Evolutionary conservation across 1,139 yeast genomes (phyloP).

Genomic region (Hyphopichia burtonii): DNA sequence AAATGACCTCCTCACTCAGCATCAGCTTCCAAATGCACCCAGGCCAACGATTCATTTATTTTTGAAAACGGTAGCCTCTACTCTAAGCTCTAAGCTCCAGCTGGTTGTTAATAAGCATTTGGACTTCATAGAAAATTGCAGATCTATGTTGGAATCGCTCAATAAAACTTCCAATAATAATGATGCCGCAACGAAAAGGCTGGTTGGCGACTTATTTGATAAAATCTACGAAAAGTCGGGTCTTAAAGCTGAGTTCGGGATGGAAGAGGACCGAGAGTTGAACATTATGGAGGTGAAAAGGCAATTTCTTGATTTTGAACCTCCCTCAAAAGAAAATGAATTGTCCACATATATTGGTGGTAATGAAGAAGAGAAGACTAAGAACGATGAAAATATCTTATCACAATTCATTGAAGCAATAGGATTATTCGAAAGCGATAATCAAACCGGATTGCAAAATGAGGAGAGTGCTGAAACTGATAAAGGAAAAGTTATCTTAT

Average conservation of each 20-base stretch:
- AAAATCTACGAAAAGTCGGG: slow-evolving; percentile 28
- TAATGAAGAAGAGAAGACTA: slow-evolving; percentile 13
- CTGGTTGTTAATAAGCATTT: slow-evolving; percentile 19
- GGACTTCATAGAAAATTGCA: slow-evolving; percentile 26
- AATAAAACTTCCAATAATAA: not conserved
- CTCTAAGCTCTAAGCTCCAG: not conserved
- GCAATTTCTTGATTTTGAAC: slow-evolving; percentile 39
- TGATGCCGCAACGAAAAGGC: too few relatives aligned
- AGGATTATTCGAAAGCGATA: slow-evolving; percentile 49
- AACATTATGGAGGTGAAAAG: slow-evolving; percentile 47
- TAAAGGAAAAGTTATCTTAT: slow-evolving; percentile 38
- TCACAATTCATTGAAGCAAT: slow-evolving; percentile 59
- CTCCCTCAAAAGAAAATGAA: slow-evolving; percentile 49
- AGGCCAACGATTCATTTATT: not conserved
- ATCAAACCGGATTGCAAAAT: slow-evolving; percentile 9
- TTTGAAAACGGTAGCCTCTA: not conserved
- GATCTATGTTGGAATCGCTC: slow-evolving; percentile 9
- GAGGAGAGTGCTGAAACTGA: slow-evolving; percentile 1
- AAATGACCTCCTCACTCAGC: not conserved
- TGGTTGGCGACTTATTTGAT: slow-evolving; percentile 17
- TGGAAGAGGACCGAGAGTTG: slow-evolving; percentile 20
- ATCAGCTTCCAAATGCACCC: not conserved
- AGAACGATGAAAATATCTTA: slow-evolving; percentile 32
- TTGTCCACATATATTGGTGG: slow-evolving; percentile 42
- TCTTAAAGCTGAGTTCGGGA: slow-evolving; percentile 28